These are phyloP conservation scores for Aspergillus asperescens DNA, from an alignment of 495 filamentous ascomycete species.

Conservation along the genomic window DNA sequence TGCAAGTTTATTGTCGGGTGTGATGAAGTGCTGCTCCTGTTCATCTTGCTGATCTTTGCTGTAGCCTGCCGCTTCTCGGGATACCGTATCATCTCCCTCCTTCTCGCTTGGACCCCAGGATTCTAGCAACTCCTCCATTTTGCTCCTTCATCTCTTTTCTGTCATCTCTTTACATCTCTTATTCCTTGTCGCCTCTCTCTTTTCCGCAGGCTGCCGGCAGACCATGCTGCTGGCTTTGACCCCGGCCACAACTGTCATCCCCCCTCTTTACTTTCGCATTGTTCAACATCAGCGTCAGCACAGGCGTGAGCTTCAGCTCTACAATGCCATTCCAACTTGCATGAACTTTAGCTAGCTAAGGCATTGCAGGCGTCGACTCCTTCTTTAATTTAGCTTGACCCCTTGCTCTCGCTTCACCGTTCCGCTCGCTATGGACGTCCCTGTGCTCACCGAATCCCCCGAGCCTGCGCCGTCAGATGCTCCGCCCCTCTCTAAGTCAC, in stretches of 20 bases:
- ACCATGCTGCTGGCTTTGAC: constrained; percentile 2
- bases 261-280: constrained; percentile 4
- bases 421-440: constrained; percentile 27
- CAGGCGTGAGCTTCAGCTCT: background rate
- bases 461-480: constrained; percentile 26
- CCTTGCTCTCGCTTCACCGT: background rate
- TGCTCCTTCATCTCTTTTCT: background rate
- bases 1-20: background rate
- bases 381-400: background rate
- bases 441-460: constrained; percentile 18
- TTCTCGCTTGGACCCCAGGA: background rate
- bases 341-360: background rate
- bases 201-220: background rate
- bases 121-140: background rate
- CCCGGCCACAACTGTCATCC: constrained; percentile 6
- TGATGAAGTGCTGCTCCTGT: background rate
- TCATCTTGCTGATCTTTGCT: background rate
- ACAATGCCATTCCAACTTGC: background rate
- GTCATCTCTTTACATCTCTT: background rate
- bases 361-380: background rate
- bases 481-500: constrained; percentile 21
- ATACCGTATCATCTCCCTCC: background rate
- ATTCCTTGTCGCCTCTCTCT: background rate
- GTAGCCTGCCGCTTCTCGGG: background rate
- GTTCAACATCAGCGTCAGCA: background rate